Conservation (phyloP, 73 alveolate genomes). For the Effrenium voratum region DNA sequence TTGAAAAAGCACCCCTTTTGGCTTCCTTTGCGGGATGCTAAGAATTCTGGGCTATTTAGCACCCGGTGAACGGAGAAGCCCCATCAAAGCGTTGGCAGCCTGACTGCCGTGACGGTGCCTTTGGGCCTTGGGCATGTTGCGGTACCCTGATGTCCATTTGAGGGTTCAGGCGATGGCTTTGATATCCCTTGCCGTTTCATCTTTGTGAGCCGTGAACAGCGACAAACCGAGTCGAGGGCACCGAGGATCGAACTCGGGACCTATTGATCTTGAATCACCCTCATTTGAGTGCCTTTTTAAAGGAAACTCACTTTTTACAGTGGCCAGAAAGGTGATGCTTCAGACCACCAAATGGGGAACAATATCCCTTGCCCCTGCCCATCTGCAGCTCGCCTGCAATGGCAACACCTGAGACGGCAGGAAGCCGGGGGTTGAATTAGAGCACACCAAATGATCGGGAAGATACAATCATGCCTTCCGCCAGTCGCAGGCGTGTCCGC, state of each 20-base stretch:
- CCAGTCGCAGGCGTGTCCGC: not conserved
- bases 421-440: not conserved
- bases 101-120: no score
- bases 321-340: no score
- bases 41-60: not conserved
- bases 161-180: no score
- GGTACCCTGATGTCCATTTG: no score
- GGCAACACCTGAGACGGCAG: constrained; percentile 6
- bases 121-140: no score
- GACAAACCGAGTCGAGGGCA: not conserved
- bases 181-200: no score
- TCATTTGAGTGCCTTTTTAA: not conserved
- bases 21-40: not conserved
- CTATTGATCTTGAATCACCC: no score
- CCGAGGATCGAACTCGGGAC: not conserved
- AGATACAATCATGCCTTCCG: not conserved
- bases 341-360: no score
- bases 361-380: no score
- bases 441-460: not conserved
- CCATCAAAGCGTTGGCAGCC: no score
- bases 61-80: no score
- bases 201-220: not conserved
- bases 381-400: constrained; percentile 57
- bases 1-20: not conserved
- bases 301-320: not conserved